A percentile compares a stretch with the other conserved stretches of the same genome.
Evolutionary conservation across 768 basidiomycete species (phyloP).

Genomic region (Mycena kentingensis): DNA sequence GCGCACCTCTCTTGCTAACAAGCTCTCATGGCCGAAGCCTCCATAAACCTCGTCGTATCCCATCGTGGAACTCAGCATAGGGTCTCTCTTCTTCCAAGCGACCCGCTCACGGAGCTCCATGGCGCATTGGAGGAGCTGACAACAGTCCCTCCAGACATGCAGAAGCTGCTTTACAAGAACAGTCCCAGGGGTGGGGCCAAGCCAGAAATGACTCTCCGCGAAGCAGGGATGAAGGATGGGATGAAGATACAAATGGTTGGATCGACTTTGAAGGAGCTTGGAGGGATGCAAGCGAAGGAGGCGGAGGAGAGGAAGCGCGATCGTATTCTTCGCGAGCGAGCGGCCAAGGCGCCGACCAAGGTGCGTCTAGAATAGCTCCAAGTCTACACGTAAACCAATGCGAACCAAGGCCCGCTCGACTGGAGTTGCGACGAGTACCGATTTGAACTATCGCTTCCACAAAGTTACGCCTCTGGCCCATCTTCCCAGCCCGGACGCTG

Average conservation of each 20-base stretch:
- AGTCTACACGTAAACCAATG: background rate
- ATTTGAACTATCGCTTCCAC: conserved; percentile 63
- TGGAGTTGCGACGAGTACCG: conserved; percentile 38
- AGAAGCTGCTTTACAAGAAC: conserved; percentile 77
- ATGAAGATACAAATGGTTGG: conserved; percentile 73
- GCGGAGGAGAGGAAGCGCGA: conserved; percentile 58
- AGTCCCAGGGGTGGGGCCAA: conserved; percentile 36
- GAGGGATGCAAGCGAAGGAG: conserved; percentile 56
- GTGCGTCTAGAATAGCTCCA: conserved; percentile 34
- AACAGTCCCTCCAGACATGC: conserved; percentile 60
- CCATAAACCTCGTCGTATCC: conserved; percentile 33
- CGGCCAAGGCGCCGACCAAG: conserved; percentile 58
- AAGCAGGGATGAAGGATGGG: conserved; percentile 64
- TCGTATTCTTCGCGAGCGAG: conserved; percentile 59
- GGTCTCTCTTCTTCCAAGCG: conserved; percentile 51
- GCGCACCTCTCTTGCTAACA: too few species aligned
- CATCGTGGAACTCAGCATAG: conserved; percentile 52
- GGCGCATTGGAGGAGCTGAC: conserved; percentile 62
- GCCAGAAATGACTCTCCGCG: conserved; percentile 32
- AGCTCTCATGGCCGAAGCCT: conserved; percentile 17
- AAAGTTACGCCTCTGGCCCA: conserved; percentile 60
- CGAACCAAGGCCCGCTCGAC: conserved; percentile 57
- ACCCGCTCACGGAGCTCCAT: conserved; percentile 54
- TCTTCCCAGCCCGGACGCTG: conserved; percentile 63
- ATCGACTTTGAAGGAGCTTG: conserved; percentile 59